Base-by-base conservation (phyloP, 495 filamentous ascomycete species). In the Penicillium salamii region DNA sequence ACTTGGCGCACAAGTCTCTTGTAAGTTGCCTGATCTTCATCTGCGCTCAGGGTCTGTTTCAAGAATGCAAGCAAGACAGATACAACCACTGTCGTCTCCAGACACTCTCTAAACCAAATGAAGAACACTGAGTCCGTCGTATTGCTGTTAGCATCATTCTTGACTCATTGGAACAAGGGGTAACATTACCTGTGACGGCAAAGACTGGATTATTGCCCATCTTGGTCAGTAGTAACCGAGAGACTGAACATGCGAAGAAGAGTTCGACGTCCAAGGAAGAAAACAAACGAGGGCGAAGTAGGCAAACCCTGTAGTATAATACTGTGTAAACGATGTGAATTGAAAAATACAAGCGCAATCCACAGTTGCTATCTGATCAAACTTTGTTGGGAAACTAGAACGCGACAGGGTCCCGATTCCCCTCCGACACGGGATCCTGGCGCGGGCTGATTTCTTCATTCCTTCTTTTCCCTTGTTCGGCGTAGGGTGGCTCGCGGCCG, bases 1-100 rank as follows among this genome's bases (percentile, higher is more conserved):
- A 87, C 87, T 78, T 92, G 89, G 52, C 74, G 78, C 21, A 83
- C 77, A 11, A 95, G 78, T 50, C 77, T 79, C 66, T 86, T 90
- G 65, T 88, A 83, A 3, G 78, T 74, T 0, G 42, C 51, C 0
- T 53, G 58, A 67, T 89, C 82, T 21, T 71, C 58, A 23, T 82
- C 47, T 12, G 79, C 77, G 8, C 82, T 82, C 26, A 93, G 75
- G 1, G 86, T 84, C 57, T 91, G 87, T 58, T 90, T 91, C 37
- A 93, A 70, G 59, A 90, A 93, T 20, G 89, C 82, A 39, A 95
- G 74, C 3, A 95, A 74, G 15, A 93, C 83, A 2, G 90, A 92
- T 31, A 93, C 84, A 50, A 95, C 86, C 58, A 93, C 86, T 49
- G 76, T 82, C 0, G 84, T 86, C 65, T 95, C 90, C 18, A 95